These are phyloP conservation scores for Aegilops sharonensis DNA, from an alignment of 176 grass and related monocot genomes.

Conservation along the genomic window DNA sequence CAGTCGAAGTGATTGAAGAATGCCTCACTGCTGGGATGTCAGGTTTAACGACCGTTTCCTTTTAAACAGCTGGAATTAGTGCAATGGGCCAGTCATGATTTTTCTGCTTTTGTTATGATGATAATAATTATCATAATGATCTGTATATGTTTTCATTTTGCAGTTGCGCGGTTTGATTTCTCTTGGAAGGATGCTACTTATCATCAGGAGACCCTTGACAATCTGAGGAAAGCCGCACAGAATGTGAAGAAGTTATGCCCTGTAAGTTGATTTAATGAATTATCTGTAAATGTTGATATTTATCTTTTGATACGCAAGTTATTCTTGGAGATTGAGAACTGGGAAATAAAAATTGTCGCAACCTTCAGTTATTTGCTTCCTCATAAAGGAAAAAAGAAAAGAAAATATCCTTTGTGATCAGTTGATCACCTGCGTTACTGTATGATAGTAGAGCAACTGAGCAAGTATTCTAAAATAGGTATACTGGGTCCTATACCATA, in stretches of 20 bases:
- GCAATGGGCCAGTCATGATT: background rate
- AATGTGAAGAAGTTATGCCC: slow-evolving; percentile 89
- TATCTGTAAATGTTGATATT: background rate
- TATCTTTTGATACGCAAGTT: background rate
- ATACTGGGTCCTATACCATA: background rate
- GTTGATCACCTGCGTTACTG: background rate
- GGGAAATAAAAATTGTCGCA: background rate
- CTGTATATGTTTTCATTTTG: slow-evolving; percentile 24
- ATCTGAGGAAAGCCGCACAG: slow-evolving; percentile 73
- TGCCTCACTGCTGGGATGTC: slow-evolving; percentile 93
- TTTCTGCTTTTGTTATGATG: background rate
- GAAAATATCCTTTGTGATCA: background rate
- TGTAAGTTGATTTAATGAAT: slow-evolving; percentile 53
- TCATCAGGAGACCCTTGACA: slow-evolving; percentile 88
- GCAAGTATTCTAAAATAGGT: background rate
- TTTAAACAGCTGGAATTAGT: background rate
- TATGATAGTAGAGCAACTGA: background rate
- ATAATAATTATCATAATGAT: background rate
- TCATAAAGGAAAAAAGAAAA: background rate
- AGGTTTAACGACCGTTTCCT: slow-evolving; percentile 46
- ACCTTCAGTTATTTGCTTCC: background rate
- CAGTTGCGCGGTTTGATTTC: slow-evolving; percentile 96
- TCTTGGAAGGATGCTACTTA: slow-evolving; percentile 80
- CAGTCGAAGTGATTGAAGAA: slow-evolving; percentile 75
- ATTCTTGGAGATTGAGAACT: background rate